These are phyloP conservation scores for Malus sieversii DNA, from an alignment of 306 rosid species.

Conservation along the genomic window DNA sequence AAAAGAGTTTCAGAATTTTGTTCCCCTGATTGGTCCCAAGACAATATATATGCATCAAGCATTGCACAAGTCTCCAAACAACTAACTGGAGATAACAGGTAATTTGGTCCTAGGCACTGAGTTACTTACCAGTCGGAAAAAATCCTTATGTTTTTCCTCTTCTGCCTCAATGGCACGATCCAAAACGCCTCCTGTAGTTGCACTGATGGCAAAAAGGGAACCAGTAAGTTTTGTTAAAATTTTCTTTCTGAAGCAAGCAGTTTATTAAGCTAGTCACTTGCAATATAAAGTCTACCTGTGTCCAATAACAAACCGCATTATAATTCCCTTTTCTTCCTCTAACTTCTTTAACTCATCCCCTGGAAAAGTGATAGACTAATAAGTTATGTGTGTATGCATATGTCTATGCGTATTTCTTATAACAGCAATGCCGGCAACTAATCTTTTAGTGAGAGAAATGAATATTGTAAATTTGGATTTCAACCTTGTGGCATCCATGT, in stretches of 20 bases:
- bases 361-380: neutral
- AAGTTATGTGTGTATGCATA: neutral
- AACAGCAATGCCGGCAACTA: neutral
- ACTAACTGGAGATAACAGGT: neutral
- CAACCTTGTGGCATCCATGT: constrained; percentile 61
- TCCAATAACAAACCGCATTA: constrained; percentile 54
- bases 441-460: neutral
- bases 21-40: neutral
- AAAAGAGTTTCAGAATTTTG: constrained; percentile 2
- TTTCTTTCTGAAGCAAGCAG: neutral
- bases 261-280: neutral
- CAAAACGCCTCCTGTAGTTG: constrained; percentile 44
- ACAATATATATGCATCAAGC: neutral
- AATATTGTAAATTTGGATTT: neutral
- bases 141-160: constrained; percentile 40
- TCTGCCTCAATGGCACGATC: constrained; percentile 59
- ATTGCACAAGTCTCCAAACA: neutral
- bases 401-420: neutral
- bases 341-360: constrained; percentile 38
- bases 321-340: constrained; percentile 51
- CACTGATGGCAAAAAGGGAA: constrained; percentile 23
- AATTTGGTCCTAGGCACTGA: neutral
- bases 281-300: constrained; percentile 30
- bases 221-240: neutral
- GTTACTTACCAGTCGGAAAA: constrained; percentile 44